These are phyloP conservation scores for Eimeria falciformis DNA, from an alignment of 169 alveolate species.

Conservation along the genomic window DNA sequence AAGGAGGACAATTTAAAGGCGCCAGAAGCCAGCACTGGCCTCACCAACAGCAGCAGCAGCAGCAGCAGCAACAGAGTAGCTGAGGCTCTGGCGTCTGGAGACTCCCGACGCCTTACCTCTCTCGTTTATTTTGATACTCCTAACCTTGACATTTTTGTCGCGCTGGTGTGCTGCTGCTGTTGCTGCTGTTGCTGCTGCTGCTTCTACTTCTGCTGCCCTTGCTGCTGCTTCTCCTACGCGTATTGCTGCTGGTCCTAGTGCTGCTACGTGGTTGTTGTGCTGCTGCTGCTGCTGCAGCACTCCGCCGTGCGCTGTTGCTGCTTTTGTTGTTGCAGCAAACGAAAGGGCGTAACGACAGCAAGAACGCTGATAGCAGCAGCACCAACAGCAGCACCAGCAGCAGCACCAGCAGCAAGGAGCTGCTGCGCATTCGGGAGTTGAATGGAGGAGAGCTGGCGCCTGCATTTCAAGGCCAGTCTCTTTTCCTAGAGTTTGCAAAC, in stretches of 20 bases:
- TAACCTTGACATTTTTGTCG: not conserved
- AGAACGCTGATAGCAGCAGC: not conserved
- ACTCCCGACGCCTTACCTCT: not conserved
- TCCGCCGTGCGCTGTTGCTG: not conserved
- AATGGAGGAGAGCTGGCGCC: constrained; percentile 13
- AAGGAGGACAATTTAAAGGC: not conserved
- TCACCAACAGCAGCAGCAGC: constrained; percentile 21
- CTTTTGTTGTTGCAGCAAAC: constrained; percentile 50
- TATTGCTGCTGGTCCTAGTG: not conserved
- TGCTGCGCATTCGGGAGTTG: constrained; percentile 34
- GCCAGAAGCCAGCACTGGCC: not conserved
- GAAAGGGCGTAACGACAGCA: not conserved
- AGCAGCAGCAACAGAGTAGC: constrained; percentile 30
- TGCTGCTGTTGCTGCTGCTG: constrained; percentile 30
- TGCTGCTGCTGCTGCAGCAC: constrained; percentile 1
- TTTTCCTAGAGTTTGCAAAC: not conserved
- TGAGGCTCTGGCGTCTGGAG: constrained; percentile 11
- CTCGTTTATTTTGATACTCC: constrained; percentile 39
- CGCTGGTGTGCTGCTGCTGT: constrained; percentile 10
- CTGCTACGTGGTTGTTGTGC: not conserved
- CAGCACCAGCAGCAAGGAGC: constrained; percentile 8
- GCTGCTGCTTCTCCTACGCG: not conserved
- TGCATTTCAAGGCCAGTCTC: not conserved
- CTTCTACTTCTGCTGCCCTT: not conserved
- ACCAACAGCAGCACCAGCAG: not conserved